phyloP scores from a whole-genome alignment of 2,329 filamentous ascomycete species.

The Aspergillus sp. region DNA sequence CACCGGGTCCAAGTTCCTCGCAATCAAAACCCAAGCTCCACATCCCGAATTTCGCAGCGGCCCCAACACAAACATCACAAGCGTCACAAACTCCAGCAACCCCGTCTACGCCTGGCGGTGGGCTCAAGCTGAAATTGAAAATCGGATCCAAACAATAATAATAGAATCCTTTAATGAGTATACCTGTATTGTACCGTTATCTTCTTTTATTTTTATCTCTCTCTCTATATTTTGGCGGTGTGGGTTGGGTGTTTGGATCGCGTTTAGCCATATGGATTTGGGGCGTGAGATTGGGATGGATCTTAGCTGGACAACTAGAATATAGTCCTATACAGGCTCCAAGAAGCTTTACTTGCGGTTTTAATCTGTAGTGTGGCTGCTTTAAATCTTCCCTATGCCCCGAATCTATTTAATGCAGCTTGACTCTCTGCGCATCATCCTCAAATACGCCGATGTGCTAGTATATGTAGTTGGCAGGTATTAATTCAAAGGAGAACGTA shows the following conservation, averaged over 20 bases:
- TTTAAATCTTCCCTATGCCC: not conserved
- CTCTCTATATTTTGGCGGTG: slow-evolving; percentile 10
- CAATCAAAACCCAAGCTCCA: slow-evolving; percentile 32
- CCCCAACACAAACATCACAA: slow-evolving; percentile 17
- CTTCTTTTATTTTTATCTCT: slow-evolving; percentile 4
- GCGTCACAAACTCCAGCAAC: slow-evolving; percentile 28
- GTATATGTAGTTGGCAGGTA: no score
- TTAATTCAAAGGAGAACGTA: not conserved
- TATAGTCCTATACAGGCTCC: not conserved
- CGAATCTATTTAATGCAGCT: not conserved
- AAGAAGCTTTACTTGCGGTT: not conserved
- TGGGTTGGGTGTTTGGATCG: slow-evolving; percentile 14
- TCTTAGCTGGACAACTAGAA: not conserved
- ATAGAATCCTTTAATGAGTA: slow-evolving; percentile 10
- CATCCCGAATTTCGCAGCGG: slow-evolving; percentile 32
- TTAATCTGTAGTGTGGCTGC: not conserved
- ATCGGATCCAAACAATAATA: slow-evolving; percentile 33
- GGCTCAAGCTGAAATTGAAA: slow-evolving; percentile 46
- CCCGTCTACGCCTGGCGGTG: slow-evolving; percentile 34
- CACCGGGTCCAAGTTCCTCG: slow-evolving; percentile 18
- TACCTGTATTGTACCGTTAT: slow-evolving; percentile 16
- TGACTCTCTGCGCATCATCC: not conserved
- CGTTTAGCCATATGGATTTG: slow-evolving; percentile 12
- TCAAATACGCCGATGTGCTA: not conserved
- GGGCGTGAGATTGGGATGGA: slow-evolving; percentile 18